These are phyloP conservation scores for Firmiana major DNA, from an alignment of 345 rosid species.

Conservation along the genomic window DNA sequence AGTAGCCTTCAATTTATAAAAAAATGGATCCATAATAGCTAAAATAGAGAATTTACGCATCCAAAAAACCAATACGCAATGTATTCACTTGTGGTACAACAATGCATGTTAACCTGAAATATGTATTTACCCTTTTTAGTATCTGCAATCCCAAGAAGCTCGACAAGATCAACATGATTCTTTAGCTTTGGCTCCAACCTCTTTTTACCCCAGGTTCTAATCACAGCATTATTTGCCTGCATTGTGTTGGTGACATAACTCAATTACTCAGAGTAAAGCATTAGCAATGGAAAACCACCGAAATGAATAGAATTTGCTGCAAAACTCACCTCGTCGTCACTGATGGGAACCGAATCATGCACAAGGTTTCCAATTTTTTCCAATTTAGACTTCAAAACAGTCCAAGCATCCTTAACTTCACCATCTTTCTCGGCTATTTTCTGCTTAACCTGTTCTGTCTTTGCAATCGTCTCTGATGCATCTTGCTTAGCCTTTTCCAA, in stretches of 20 bases:
- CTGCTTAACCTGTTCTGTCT: slow-evolving; percentile 53
- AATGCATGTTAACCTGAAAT: slow-evolving; percentile 2
- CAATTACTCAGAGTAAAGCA: not conserved
- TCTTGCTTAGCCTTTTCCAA: slow-evolving; percentile 41
- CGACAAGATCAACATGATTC: slow-evolving; percentile 94
- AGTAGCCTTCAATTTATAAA: not conserved
- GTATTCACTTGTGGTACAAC: no score
- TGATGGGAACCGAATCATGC: slow-evolving; percentile 81
- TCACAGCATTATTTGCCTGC: slow-evolving; percentile 69
- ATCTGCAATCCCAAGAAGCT: slow-evolving; percentile 80
- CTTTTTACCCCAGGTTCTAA: slow-evolving; percentile 59
- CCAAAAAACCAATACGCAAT: not conserved
- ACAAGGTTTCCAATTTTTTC: slow-evolving; percentile 76
- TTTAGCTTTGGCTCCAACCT: slow-evolving; percentile 50
- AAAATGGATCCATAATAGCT: not conserved
- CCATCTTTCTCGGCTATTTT: slow-evolving; percentile 49
- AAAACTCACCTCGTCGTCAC: slow-evolving; percentile 62
- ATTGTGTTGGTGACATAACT: not conserved
- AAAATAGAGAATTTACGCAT: not conserved
- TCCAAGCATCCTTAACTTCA: slow-evolving; percentile 63
- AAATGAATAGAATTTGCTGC: not conserved
- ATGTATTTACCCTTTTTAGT: slow-evolving; percentile 55
- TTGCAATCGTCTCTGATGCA: slow-evolving; percentile 50
- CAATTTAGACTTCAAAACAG: slow-evolving; percentile 50
- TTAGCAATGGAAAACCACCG: not conserved